These are phyloP conservation scores for Hericium erinaceus DNA, from an alignment of 768 basidiomycete species.

Conservation along the genomic window DNA sequence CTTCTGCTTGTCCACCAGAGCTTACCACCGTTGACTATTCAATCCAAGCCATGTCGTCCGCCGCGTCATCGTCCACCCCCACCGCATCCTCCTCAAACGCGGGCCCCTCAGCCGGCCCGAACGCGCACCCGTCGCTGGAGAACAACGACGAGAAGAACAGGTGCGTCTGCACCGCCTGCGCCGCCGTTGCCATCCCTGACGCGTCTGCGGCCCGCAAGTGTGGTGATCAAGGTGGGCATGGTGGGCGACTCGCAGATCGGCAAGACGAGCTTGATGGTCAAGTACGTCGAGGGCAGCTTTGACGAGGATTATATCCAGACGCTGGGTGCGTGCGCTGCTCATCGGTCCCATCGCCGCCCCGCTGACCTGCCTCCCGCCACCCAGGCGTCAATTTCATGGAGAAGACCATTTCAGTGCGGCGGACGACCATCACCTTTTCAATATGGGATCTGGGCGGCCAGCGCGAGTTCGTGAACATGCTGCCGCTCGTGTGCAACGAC, in stretches of 20 bases:
- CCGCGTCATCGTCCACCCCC: conserved; percentile 34
- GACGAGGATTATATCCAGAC: conserved; percentile 99
- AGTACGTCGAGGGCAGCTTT: conserved; percentile 98
- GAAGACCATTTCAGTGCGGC: conserved; percentile 96
- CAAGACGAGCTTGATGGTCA: conserved; percentile 99
- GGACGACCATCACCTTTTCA: conserved; percentile 98
- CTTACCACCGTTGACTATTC: conserved; percentile 12
- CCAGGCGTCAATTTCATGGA: conserved; percentile 99
- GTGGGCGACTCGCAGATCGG: conserved; percentile 99
- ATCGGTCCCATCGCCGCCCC: background rate
- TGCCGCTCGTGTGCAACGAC: conserved; percentile 96
- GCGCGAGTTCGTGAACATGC: conserved; percentile 98
- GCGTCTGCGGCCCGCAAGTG: conserved; percentile 33
- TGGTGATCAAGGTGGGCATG: conserved; percentile 99
- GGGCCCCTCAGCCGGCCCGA: conserved; percentile 35
- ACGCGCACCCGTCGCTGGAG: conserved; percentile 43
- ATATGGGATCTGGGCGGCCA: conserved; percentile 99
- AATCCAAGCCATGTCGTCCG: conserved; percentile 9
- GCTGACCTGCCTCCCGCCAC: conserved; percentile 2
- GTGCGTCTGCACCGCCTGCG: conserved; percentile 21
- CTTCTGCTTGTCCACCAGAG: background rate
- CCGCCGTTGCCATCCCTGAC: background rate
- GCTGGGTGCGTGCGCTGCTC: conserved; percentile 54
- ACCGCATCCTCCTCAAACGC: conserved; percentile 33
- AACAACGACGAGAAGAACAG: conserved; percentile 73